Base-by-base conservation (phyloP, 805 yeast species). In the Saturnispora sekii region DNA sequence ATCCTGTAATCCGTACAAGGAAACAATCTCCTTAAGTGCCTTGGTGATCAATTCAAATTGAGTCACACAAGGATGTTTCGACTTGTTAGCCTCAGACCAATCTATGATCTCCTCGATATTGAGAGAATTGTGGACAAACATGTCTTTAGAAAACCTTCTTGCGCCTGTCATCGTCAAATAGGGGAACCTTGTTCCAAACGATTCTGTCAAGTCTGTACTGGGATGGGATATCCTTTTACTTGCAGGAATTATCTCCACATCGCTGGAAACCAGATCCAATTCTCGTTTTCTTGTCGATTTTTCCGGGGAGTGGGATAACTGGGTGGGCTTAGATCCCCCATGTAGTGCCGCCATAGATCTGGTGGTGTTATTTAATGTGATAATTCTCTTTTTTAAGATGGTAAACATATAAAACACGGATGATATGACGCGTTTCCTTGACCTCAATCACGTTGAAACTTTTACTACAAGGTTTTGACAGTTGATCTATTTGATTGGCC, bases 21-120 rank as follows among this genome's bases (percentile, higher is more conserved):
- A 14, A 9, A 35, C 15, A 32, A 44, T 14, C 32, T 21, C 35
- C 48, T 57, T 58, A 40, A 53, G 37, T 43, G 51, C 14, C 44
- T 51, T 9, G 48, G 45, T 31, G 42, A 51, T 41, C 43, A 46
- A 28, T 52, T 46, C 16, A 32, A 44, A 28, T 53, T 53, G 45
- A 47, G 54, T 44, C 52, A 51, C 40, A 52, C 50, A 10, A 21
- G 48, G 38, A 37, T 45, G 49, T 16, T 40, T 36, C 14, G n/a
- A 7, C 10, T 7, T 11, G n/a, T 38, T 43, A 3, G 38, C 38
- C 11, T 43, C 29, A 11, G 29, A 10, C 46, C 46, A 43, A 17
- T 43, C 38, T 12, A 43, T 18, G 8, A 43, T 29, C 7, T 43
- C 17, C 17, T 43, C 42, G 29, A 43, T 38, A 28, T 43, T 29